These are phyloP conservation scores for Massospora cicadina DNA, from an alignment of 371 early-diverging fungal genomes.

Conservation along the genomic window DNA sequence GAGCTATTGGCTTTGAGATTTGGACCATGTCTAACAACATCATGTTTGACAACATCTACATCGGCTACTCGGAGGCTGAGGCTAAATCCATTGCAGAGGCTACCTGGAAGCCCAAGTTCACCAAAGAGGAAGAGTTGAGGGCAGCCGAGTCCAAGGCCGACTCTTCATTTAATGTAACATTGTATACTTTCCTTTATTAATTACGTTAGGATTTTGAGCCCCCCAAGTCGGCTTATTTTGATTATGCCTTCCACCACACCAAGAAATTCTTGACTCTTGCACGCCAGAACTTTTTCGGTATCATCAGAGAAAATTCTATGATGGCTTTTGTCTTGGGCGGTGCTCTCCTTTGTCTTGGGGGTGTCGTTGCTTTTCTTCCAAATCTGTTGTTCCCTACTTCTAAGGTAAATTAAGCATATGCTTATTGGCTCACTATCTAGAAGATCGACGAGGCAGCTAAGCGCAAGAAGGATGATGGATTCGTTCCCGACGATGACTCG, in stretches of 20 bases:
- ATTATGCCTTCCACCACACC: neutral
- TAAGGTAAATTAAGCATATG: neutral
- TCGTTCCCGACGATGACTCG: neutral
- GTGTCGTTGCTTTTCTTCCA: neutral
- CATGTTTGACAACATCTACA: constrained; percentile 84
- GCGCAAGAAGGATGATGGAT: neutral
- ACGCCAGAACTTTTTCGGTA: neutral
- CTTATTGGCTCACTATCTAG: neutral
- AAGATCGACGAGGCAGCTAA: neutral
- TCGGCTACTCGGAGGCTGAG: constrained; percentile 48
- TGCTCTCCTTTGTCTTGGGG: neutral
- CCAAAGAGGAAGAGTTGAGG: neutral
- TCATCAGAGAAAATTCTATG: neutral
- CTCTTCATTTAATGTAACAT: neutral
- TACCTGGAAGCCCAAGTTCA: constrained; percentile 42
- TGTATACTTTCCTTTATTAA: neutral
- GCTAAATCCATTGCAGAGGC: constrained; percentile 30
- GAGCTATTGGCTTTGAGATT: constrained; percentile 82
- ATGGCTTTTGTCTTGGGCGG: neutral
- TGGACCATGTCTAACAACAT: constrained; percentile 93
- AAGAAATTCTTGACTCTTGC: neutral
- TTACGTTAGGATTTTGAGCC: neutral
- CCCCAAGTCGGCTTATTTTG: neutral
- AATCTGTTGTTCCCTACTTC: neutral
- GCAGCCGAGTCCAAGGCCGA: neutral